Evolutionary conservation across 2,329 filamentous ascomycete species (phyloP).

Genomic region (Seiridium cupressi): DNA sequence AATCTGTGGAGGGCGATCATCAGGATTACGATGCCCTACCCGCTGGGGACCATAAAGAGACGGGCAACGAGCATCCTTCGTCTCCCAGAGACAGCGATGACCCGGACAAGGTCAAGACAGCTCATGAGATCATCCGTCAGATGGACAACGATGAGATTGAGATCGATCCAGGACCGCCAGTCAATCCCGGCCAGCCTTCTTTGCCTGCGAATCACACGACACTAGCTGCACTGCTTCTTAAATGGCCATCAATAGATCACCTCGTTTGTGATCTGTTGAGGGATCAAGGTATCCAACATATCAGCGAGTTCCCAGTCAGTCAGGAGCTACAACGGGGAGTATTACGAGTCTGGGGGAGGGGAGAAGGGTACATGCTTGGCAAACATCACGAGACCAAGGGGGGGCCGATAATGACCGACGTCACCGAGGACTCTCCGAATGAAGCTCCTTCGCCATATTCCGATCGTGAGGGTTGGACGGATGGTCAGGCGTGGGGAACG

Average conservation of each 20-base stretch:
- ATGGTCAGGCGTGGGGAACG: slow-evolving; percentile 53
- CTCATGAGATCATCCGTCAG: slow-evolving; percentile 30
- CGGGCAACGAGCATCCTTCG: slow-evolving; percentile 16
- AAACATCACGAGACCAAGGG: background rate
- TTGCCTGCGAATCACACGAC: slow-evolving; percentile 88
- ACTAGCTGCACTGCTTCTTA: slow-evolving; percentile 77
- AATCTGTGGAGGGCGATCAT: slow-evolving; percentile 25
- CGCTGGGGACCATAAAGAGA: slow-evolving; percentile 12
- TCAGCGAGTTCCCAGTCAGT: slow-evolving; percentile 73
- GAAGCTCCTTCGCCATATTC: slow-evolving; percentile 27
- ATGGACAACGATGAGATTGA: slow-evolving; percentile 47
- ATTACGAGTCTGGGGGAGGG: slow-evolving; percentile 73
- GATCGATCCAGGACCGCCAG: slow-evolving; percentile 48
- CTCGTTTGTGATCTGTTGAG: slow-evolving; percentile 56
- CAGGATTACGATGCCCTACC: slow-evolving; percentile 22
- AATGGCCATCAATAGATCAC: slow-evolving; percentile 66
- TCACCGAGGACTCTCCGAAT: slow-evolving; percentile 46
- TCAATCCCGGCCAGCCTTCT: slow-evolving; percentile 60
- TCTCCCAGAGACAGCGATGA: slow-evolving; percentile 27
- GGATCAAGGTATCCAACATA: slow-evolving; percentile 49
- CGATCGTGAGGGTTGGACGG: background rate
- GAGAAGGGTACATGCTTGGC: slow-evolving; percentile 55
- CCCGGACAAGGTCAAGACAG: slow-evolving; percentile 18
- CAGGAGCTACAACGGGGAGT: slow-evolving; percentile 73
- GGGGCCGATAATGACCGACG: slow-evolving; percentile 32